Conservation (phyloP, 306 rosid species). For the Chamaecrista fasciculata region DNA sequence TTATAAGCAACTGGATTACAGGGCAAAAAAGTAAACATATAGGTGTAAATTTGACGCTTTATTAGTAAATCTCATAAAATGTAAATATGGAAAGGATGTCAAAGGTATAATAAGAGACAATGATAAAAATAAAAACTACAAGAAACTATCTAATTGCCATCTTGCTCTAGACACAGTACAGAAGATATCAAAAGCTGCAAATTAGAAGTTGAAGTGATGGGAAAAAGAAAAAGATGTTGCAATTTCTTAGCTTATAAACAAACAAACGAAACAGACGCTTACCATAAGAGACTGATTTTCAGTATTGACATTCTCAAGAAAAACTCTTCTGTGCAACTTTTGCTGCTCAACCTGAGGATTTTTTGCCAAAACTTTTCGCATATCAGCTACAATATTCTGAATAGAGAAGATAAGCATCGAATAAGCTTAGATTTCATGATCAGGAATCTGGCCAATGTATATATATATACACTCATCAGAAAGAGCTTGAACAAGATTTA, state of each 20-base stretch:
- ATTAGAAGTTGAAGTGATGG: neutral
- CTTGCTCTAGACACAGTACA: slow-evolving; percentile 9
- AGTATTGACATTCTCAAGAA: slow-evolving; percentile 66
- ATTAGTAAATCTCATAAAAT: neutral
- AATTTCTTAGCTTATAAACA: slow-evolving; percentile 2
- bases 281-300: slow-evolving; percentile 95
- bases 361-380: slow-evolving; percentile 97
- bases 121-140: neutral
- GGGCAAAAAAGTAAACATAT: neutral
- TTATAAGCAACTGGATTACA: slow-evolving; percentile 20
- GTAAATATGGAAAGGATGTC: neutral
- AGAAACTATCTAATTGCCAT: slow-evolving; percentile 5
- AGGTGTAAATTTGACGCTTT: neutral
- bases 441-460: too few species aligned
- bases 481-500: slow-evolving; percentile 21
- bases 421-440: too few species aligned
- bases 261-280: slow-evolving; percentile 22
- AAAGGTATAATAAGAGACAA: neutral
- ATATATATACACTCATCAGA: slow-evolving; percentile 17
- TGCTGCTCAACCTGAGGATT: slow-evolving; percentile 99
- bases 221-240: neutral
- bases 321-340: slow-evolving; percentile 93
- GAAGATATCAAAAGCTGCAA: slow-evolving; percentile 13
- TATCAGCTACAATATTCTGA: slow-evolving; percentile 91
- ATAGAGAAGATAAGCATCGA: slow-evolving; percentile 15